phyloP scores from a whole-genome alignment of 2,329 filamentous ascomycete species.

The Fusarium aywerte region DNA sequence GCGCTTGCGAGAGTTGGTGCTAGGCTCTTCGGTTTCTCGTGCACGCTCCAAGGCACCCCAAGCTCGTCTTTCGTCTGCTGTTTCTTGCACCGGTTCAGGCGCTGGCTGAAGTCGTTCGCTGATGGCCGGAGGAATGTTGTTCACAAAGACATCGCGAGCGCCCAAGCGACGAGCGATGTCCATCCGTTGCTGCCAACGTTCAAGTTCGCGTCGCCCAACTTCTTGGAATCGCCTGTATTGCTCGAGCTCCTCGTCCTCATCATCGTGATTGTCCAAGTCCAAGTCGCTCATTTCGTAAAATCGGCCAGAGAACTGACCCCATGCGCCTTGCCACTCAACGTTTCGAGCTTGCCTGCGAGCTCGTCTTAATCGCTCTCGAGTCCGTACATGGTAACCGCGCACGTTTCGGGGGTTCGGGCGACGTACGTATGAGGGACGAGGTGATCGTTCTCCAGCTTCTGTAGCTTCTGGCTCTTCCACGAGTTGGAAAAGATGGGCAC shows the following conservation, averaged over 20 bases:
- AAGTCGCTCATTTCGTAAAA: slow-evolving; percentile 67
- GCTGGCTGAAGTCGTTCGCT: slow-evolving; percentile 70
- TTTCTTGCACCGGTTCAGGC: slow-evolving; percentile 71
- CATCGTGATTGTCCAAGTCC: slow-evolving; percentile 56
- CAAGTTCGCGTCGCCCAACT: slow-evolving; percentile 68
- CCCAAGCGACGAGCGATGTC: slow-evolving; percentile 84
- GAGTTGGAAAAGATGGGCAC: slow-evolving; percentile 63
- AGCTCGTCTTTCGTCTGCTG: slow-evolving; percentile 81
- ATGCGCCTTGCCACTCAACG: slow-evolving; percentile 89
- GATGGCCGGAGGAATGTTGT: slow-evolving; percentile 66
- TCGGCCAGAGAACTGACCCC: slow-evolving; percentile 71
- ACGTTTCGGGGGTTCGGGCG: slow-evolving; percentile 49
- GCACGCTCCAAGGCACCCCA: slow-evolving; percentile 94
- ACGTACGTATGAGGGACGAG: slow-evolving; percentile 46
- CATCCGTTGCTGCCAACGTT: slow-evolving; percentile 85
- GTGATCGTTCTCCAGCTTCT: slow-evolving; percentile 51
- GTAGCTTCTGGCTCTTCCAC: slow-evolving; percentile 48
- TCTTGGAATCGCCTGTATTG: slow-evolving; percentile 65
- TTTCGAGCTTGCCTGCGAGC: slow-evolving; percentile 72
- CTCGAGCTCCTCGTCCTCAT: slow-evolving; percentile 77
- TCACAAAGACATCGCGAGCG: slow-evolving; percentile 76
- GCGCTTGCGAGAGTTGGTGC: slow-evolving; percentile 73
- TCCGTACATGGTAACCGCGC: slow-evolving; percentile 59
- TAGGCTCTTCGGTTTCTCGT: slow-evolving; percentile 71
- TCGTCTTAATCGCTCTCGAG: slow-evolving; percentile 66